Evolutionary conservation across 169 alveolate genomes (phyloP), one percentile per base, ranked within the genome.

Genomic region (Eimeria necatrix): DNA sequence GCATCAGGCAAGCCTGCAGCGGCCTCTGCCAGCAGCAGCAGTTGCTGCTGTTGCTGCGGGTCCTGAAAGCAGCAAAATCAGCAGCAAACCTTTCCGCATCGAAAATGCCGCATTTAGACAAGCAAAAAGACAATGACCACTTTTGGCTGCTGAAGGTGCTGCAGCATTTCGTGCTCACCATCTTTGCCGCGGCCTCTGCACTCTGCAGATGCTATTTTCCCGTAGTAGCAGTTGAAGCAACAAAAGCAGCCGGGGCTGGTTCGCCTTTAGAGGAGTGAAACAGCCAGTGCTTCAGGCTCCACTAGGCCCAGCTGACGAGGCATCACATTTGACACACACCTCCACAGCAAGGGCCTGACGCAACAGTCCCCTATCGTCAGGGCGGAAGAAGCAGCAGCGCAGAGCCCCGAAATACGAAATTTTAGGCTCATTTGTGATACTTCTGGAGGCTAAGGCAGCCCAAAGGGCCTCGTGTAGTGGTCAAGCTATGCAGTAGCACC

Each of bases 1-100:
- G 46, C 6, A 32, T 81, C 90, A 0, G 78, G 76, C 60, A 83
- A 76, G 6, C 61, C 91, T 56, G 73, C 74, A 41, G 60, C 91
- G 12, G n/a, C 78, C 91, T 83, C 78, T 4, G 91, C 91, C 56
- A 83, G 91, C 76, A 83, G 91, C 91, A 78, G 68, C 10, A 83
- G 60, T 32, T 83, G 78, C 78, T 59, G 91, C 78, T 83, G 78
- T 32, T 83, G 74, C 91, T 83, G 91, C 76, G 76, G 60, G 7
- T 83, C 91, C 91, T 83, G 56, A 26, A 52, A 0, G 6, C 64
- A 46, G 26, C 88, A 78, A 20, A 52, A 78, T 68, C 88, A 78
- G 88, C 41, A 51, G n/a, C 51, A 49, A 6, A 3, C n/a, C 53
- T 10, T 32, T 6, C 53, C 41, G 18, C 64, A 56, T 9, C n/a